Evolutionary conservation across 257 asterid genomes (phyloP), one percentile per base, ranked within the genome.

Genomic region (Thymus quinquecostatus): DNA sequence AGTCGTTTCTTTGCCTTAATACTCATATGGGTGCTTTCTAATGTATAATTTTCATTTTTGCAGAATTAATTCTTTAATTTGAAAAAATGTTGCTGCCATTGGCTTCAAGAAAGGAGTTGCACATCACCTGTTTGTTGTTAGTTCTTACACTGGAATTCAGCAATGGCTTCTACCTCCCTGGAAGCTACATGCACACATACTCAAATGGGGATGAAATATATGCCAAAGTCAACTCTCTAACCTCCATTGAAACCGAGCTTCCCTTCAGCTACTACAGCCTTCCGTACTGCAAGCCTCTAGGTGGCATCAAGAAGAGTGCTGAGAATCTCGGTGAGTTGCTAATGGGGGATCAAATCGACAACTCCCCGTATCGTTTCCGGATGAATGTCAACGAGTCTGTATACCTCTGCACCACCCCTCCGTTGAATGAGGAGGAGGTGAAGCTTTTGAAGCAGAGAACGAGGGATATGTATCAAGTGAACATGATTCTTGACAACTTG

Each of bases 291-390:
- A 57, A 69, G 63, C 96, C 93, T 65, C 64, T 7, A 48, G 90
- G 85, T 57, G 93, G 86, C 69, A 82, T 89, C 47, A 89, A 87
- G 79, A 87, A 85, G 70, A 89, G 93, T 77, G 96, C 93, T 44
- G 93, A 89, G 77, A 89, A 89, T 83, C 88, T 89, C 40, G 96
- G 96, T 28, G 93, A 89, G 74, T 66, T 89, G 59, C 78, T 89
- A 6, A 85, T 89, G 91, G 96, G 93, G 53, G 96, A 89, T 79
- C 93, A 87, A 73, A 86, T 89, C 33, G 91, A 87, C 81, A 89
- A 85, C 57, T 89, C 96, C 10, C 93, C 96, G 2, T 89, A 89
- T 69, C 87, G 86, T 55, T 89, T 89, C 76, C 77, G 81, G 56
- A 85, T 89, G 93, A 85, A 85, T 63, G 60, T 70, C 54, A 89